phyloP scores from a whole-genome alignment of 495 filamentous ascomycete genomes.

The Penicillium crystallinum region DNA sequence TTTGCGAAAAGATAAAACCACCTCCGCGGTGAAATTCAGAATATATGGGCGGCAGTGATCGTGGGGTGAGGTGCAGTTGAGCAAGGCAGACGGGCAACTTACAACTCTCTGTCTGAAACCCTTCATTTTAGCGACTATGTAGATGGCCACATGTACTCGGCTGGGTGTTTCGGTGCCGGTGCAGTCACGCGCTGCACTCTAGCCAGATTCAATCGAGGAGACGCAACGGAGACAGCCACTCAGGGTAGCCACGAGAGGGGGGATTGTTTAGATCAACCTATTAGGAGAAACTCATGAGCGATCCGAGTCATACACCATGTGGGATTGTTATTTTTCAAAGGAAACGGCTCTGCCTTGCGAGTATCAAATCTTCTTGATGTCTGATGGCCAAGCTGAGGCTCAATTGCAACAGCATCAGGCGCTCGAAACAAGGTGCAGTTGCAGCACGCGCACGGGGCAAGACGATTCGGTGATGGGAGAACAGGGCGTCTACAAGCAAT shows the following conservation, averaged over 20 bases:
- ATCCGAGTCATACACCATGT: conserved; percentile 12
- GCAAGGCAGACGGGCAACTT: conserved; percentile 41
- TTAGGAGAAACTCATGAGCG: conserved; percentile 28
- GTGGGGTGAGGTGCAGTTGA: conserved; percentile 16
- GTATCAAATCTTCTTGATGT: background rate
- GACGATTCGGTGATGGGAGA: conserved; percentile 11
- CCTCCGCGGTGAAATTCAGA: conserved; percentile 15
- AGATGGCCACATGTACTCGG: conserved; percentile 39
- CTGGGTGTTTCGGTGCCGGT: conserved; percentile 30
- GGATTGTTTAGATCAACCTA: conserved; percentile 34
- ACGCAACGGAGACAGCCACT: conserved; percentile 17
- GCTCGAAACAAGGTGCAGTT: conserved; percentile 14
- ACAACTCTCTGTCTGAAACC: conserved; percentile 97
- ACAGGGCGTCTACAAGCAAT: conserved; percentile 3
- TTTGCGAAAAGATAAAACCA: background rate
- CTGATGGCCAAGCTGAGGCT: background rate
- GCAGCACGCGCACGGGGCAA: conserved; percentile 27
- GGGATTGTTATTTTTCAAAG: background rate
- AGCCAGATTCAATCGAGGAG: conserved; percentile 30
- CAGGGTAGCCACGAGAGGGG: conserved; percentile 23
- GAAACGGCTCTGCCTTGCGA: background rate
- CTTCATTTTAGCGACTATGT: conserved; percentile 68
- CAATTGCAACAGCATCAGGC: conserved; percentile 13
- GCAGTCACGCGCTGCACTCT: conserved; percentile 38
- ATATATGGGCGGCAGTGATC: conserved; percentile 9